A percentile compares a stretch with the other conserved stretches of the same genome.
Conservation (phyloP, 139 green algal species). For the Chloropicon primus region DNA sequence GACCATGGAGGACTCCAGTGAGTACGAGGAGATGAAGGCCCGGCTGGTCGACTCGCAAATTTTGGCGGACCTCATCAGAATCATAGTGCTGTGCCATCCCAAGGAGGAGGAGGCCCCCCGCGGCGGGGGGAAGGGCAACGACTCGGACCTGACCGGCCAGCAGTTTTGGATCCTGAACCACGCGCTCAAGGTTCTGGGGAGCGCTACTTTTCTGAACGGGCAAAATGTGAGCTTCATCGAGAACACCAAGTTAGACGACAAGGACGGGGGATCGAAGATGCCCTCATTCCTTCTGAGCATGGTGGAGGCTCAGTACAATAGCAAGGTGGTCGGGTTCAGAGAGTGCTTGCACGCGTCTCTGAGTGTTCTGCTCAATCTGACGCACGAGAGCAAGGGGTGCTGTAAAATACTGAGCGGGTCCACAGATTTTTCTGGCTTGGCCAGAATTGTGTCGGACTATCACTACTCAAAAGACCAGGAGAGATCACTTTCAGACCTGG, state of each 20-base stretch:
- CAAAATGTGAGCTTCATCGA: neutral
- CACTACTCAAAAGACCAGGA: neutral
- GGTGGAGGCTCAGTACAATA: neutral
- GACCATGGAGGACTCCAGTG: neutral
- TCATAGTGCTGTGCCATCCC: neutral
- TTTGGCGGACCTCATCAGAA: neutral
- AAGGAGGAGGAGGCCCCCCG: no score
- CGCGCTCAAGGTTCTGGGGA: neutral
- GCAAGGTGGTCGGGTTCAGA: neutral
- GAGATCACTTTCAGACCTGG: neutral
- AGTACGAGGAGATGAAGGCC: neutral
- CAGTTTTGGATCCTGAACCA: neutral
- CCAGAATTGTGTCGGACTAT: neutral
- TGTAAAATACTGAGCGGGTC: neutral
- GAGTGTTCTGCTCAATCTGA: neutral
- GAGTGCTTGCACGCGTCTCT: neutral
- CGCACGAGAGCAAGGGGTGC: neutral
- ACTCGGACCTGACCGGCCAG: neutral
- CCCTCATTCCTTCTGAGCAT: neutral
- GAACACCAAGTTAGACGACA: neutral
- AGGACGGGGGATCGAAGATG: neutral
- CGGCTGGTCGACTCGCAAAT: neutral
- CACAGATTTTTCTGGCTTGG: neutral
- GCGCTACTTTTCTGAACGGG: neutral
- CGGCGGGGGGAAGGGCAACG: no score